Evolutionary conservation across 352 stramenopile genomes (phyloP).

Genomic region (Globisporangium rhizosaccharum): DNA sequence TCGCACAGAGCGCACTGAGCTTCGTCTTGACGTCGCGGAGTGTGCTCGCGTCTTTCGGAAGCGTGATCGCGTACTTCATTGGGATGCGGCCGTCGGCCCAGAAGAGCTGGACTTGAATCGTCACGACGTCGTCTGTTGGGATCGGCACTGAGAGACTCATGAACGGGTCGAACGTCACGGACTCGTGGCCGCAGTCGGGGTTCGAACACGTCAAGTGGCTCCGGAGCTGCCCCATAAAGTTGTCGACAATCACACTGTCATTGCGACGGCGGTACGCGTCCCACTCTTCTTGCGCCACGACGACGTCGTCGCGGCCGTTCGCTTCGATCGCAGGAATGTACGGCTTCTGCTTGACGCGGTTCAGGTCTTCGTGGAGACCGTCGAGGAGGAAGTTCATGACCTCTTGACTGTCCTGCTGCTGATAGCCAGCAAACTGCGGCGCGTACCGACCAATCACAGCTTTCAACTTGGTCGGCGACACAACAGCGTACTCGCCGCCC

Average conservation of each 20-base stretch:
- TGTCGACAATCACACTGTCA: slow-evolving; percentile 88
- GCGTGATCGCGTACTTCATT: slow-evolving; percentile 61
- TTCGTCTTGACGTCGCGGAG: slow-evolving; percentile 59
- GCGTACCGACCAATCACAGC: slow-evolving; percentile 81
- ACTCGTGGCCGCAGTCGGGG: slow-evolving; percentile 66
- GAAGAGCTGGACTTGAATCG: slow-evolving; percentile 63
- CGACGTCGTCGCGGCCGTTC: slow-evolving; percentile 58
- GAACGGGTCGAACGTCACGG: slow-evolving; percentile 87
- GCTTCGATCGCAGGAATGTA: slow-evolving; percentile 68
- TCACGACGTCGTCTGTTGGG: slow-evolving; percentile 51
- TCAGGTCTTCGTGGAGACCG: slow-evolving; percentile 90
- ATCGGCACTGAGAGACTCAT: slow-evolving; percentile 88
- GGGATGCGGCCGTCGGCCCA: slow-evolving; percentile 67
- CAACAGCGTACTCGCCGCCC: slow-evolving; percentile 83
- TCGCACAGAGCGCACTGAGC: slow-evolving; percentile 37
- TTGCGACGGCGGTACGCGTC: slow-evolving; percentile 87
- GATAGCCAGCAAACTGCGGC: slow-evolving; percentile 85
- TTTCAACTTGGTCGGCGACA: slow-evolving; percentile 77
- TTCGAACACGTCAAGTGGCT: slow-evolving; percentile 85
- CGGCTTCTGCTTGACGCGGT: slow-evolving; percentile 80
- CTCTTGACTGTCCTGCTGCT: slow-evolving; percentile 91
- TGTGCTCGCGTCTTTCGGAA: slow-evolving; percentile 44
- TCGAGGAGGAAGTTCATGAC: slow-evolving; percentile 91
- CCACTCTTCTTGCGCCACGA: slow-evolving; percentile 78
- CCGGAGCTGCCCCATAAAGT: slow-evolving; percentile 88